A percentile compares a stretch with the other conserved stretches of the same genome.
Conservation (phyloP, 2,329 filamentous ascomycete genomes). For the Colletotrichum aenigma region DNA sequence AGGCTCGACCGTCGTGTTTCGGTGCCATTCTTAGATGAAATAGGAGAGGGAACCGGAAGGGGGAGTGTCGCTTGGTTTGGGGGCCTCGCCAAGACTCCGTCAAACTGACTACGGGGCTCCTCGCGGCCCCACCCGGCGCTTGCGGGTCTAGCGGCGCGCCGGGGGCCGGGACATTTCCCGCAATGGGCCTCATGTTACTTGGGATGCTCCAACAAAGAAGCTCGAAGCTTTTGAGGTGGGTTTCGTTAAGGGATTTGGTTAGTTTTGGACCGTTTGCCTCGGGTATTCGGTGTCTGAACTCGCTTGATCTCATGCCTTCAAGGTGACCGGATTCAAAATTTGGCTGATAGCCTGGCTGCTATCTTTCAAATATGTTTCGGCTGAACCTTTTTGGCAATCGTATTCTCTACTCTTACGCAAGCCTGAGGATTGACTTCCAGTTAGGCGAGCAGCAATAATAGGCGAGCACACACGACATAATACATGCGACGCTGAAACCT, state of each 20-base stretch:
- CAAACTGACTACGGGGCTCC: neutral
- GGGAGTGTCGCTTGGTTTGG: neutral
- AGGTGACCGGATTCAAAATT: neutral
- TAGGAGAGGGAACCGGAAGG: neutral
- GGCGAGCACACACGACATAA: neutral
- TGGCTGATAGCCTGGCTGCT: neutral
- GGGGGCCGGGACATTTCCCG: neutral
- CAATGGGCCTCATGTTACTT: neutral
- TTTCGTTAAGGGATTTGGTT: rapidly evolving
- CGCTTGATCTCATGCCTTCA: neutral
- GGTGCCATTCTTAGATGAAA: conserved; percentile 1
- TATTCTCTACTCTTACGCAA: neutral
- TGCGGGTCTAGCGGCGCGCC: neutral
- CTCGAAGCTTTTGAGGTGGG: neutral
- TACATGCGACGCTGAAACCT: neutral
- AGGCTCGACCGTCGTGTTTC: conserved; percentile 3
- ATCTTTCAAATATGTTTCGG: neutral
- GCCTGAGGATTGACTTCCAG: neutral
- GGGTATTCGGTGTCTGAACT: rapidly evolving
- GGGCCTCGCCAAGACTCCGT: neutral
- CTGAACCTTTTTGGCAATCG: neutral
- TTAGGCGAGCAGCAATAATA: neutral
- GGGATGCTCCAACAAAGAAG: neutral
- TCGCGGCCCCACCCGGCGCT: neutral
- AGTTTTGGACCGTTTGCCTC: neutral